Base-by-base conservation (phyloP, 2,329 filamentous ascomycete genomes). In the Nannizziopsis barbatae region DNA sequence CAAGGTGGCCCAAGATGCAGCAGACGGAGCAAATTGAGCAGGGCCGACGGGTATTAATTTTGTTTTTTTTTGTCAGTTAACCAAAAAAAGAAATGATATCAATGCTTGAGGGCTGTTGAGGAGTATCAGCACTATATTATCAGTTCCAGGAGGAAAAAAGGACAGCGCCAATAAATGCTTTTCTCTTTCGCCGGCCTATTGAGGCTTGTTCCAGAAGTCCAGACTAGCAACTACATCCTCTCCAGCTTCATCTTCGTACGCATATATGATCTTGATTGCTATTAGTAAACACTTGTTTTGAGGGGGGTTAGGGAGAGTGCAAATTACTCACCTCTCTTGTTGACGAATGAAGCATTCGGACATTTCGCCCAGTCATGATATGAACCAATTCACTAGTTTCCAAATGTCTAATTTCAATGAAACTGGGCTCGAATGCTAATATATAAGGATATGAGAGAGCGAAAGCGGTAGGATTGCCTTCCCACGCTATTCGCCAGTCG, bases 401-500 rank as follows among this genome's bases (percentile, higher is more conserved):
- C 65, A 95, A 90, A 63, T 95, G 86, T 56, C 92, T 78, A 58
- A 98, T 84, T 70, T 98, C 92, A 58, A 98, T 93, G 62, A 98
- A 98, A 62, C 92, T 95, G 33, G 88, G 81, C 69, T 98, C 92
- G 65, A 98, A 98, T 0, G 90, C 92, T 59, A 98, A 72, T 54
- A 98, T 95, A 76, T 93, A 98, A 42, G 92, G 92, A 61, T 93
- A 93, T 56, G 88, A 95, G 47, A 96, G 81, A 1, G 92, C 92
- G 66, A 98, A 98, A 50, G 82, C 83, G 59, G 87, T 84, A 36
- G 92, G 92, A 39, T 81, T 86, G 49, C 92, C 92, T 71, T 98
- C 92, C 92, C 92, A 98, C 55, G 90, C 84, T 62, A 98, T 95
- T 59, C 84, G 83, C 92, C 92, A 98, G 66, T 98, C 92, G 4